Percentiles rank a stretch among this genome's conserved stretches.
These are phyloP conservation scores for Madurella fahalii DNA, from an alignment of 2,329 filamentous ascomycete genomes.

Conservation along the genomic window DNA sequence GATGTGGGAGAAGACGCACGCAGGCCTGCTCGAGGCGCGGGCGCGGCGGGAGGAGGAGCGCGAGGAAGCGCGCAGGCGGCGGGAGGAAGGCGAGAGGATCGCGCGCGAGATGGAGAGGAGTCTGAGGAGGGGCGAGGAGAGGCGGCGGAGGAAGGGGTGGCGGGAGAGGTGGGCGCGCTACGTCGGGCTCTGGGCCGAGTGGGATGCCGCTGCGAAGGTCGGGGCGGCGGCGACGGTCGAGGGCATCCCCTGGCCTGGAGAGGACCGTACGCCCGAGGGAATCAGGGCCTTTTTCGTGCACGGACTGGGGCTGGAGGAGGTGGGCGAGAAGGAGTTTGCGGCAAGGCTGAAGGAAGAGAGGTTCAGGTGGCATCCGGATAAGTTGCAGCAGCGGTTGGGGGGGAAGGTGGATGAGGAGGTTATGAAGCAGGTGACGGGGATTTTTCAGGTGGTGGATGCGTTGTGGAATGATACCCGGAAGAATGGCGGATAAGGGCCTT, in stretches of 20 bases:
- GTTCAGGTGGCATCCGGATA: constrained; percentile 95
- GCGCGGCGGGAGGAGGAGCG: constrained; percentile 55
- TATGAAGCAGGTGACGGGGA: constrained; percentile 76
- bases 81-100: constrained; percentile 42
- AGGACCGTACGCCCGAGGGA: constrained; percentile 45
- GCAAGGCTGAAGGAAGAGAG: constrained; percentile 72
- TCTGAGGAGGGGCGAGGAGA: constrained; percentile 61
- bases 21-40: constrained; percentile 75
- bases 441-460: constrained; percentile 85
- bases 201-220: constrained; percentile 37
- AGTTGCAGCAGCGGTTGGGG: constrained; percentile 86
- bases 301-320: constrained; percentile 40
- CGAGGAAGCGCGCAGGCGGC: constrained; percentile 37
- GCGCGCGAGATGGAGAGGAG: constrained; percentile 65
- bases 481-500: not conserved
- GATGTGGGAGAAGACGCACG: constrained; percentile 96
- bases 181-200: constrained; percentile 54
- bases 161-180: constrained; percentile 63
- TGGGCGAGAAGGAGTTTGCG: constrained; percentile 44
- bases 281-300: constrained; percentile 66
- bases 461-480: constrained; percentile 65
- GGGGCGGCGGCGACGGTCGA: constrained; percentile 22
- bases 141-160: constrained; percentile 53
- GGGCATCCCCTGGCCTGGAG: constrained; percentile 63
- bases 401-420: constrained; percentile 65